Percentiles rank a stretch among this genome's conserved stretches.
phyloP scores from a whole-genome alignment of 1,284 basidiomycete species.

The Hypsizygus ulmarius region DNA sequence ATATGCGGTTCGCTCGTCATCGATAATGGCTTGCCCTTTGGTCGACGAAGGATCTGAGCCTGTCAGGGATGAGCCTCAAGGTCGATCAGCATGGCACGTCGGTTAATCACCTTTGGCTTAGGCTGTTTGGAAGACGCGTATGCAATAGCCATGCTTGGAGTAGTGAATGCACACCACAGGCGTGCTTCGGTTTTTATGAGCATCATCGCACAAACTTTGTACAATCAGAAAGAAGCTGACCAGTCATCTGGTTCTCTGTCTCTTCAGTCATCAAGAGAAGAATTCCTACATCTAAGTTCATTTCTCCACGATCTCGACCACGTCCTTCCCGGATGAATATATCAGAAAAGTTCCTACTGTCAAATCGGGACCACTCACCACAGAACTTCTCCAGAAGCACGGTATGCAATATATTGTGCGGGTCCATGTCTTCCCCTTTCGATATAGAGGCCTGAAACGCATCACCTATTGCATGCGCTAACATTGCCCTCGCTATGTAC shows the following conservation, averaged over 20 bases:
- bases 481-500: constrained; percentile 42
- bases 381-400: constrained; percentile 39
- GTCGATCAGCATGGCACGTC: neutral
- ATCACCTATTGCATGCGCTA: constrained; percentile 45
- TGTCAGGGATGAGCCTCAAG: constrained; percentile 19
- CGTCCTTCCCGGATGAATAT: constrained; percentile 16
- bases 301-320: constrained; percentile 23
- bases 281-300: constrained; percentile 35
- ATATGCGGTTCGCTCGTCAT: constrained; percentile 33
- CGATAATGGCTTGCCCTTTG: constrained; percentile 23
- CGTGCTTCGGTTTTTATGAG: constrained; percentile 41
- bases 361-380: constrained; percentile 27
- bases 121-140: constrained; percentile 52
- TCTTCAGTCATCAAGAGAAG: constrained; percentile 48
- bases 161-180: constrained; percentile 79
- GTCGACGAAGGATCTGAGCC: constrained; percentile 50
- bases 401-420: constrained; percentile 39
- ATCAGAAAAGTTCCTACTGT: constrained; percentile 8
- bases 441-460: constrained; percentile 25
- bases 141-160: constrained; percentile 75
- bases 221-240: constrained; percentile 14
- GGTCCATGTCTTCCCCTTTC: constrained; percentile 31
- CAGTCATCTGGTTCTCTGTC: constrained; percentile 26
- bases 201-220: neutral
- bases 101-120: constrained; percentile 56